These are phyloP conservation scores for Pleurotus pulmonarius DNA, from an alignment of 768 basidiomycete genomes.

Conservation along the genomic window DNA sequence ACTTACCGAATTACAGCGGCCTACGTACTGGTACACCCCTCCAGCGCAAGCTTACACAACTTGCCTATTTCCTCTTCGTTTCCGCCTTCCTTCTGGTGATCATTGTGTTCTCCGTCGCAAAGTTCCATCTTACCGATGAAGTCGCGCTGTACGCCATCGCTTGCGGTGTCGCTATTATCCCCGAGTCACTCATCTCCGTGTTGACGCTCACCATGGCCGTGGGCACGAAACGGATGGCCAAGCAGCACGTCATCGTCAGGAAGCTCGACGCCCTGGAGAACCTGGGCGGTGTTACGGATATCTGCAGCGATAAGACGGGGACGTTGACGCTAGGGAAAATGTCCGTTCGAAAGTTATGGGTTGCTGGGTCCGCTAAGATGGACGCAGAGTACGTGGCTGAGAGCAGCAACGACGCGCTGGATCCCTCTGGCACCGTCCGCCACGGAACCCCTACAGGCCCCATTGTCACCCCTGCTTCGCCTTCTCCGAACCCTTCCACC, in stretches of 20 bases:
- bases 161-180: constrained; percentile 10
- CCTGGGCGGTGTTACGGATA: constrained; percentile 49
- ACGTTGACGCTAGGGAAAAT: constrained; percentile 45
- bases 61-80: constrained; percentile 11
- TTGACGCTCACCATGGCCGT: constrained; percentile 11
- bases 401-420: constrained; percentile 25
- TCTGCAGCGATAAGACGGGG: constrained; percentile 67
- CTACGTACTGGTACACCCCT: constrained; percentile 12
- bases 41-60: constrained; percentile 12
- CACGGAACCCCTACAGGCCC: constrained; percentile 16
- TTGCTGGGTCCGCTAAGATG: constrained; percentile 23
- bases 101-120: constrained; percentile 12
- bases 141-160: constrained; percentile 9
- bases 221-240: constrained; percentile 11
- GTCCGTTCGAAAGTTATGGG: constrained; percentile 36
- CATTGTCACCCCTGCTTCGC: constrained; percentile 14
- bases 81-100: constrained; percentile 11
- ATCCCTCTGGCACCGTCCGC: constrained; percentile 26
- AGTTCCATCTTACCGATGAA: constrained; percentile 1
- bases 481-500: background rate
- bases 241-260: constrained; percentile 57
- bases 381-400: constrained; percentile 29
- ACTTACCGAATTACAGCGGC: constrained; percentile 1
- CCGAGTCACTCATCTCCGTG: constrained; percentile 11
- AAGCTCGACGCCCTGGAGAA: constrained; percentile 63